phyloP scores from a whole-genome alignment of 768 basidiomycete genomes.

The Auricularia sp. region DNA sequence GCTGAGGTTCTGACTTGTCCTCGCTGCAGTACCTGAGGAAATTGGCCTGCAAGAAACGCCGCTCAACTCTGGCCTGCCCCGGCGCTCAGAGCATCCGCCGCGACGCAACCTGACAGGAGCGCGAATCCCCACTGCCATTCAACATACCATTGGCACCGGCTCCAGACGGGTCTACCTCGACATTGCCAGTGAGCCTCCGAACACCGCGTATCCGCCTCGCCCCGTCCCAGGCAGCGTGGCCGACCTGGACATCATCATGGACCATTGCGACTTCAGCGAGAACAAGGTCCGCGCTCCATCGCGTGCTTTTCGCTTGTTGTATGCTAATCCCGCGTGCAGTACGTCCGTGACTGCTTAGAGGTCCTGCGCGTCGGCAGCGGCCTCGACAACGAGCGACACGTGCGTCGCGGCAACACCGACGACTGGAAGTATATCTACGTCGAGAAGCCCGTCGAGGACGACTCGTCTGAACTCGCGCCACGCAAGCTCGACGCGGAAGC shows the following conservation, averaged over 20 bases:
- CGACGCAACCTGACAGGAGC: background rate
- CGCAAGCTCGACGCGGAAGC: slow-evolving; percentile 12
- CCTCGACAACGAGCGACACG: slow-evolving; percentile 68
- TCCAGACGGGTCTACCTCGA: slow-evolving; percentile 72
- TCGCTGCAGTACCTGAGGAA: slow-evolving; percentile 54
- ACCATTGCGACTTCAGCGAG: slow-evolving; percentile 83
- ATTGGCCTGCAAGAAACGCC: slow-evolving; percentile 47
- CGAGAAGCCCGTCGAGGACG: slow-evolving; percentile 42
- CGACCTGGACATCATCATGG: slow-evolving; percentile 86
- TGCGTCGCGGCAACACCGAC: slow-evolving; percentile 66
- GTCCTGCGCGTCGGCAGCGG: slow-evolving; percentile 85
- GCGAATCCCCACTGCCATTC: slow-evolving; percentile 14
- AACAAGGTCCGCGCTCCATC: slow-evolving; percentile 44
- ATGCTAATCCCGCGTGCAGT: slow-evolving; percentile 35
- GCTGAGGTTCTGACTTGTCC: background rate
- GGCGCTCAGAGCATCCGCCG: slow-evolving; percentile 20
- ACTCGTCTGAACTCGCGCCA: slow-evolving; percentile 25
- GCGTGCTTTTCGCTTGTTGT: background rate
- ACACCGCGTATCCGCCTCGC: slow-evolving; percentile 77
- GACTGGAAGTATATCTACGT: slow-evolving; percentile 85
- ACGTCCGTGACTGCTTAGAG: slow-evolving; percentile 96
- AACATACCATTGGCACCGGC: slow-evolving; percentile 62
- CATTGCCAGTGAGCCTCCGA: slow-evolving; percentile 47
- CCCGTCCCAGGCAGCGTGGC: slow-evolving; percentile 77
- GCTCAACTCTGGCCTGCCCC: slow-evolving; percentile 68